Percentiles rank a stretch among this genome's conserved stretches.
phyloP scores from a whole-genome alignment of 768 basidiomycete species.

The Jaapia argillacea region DNA sequence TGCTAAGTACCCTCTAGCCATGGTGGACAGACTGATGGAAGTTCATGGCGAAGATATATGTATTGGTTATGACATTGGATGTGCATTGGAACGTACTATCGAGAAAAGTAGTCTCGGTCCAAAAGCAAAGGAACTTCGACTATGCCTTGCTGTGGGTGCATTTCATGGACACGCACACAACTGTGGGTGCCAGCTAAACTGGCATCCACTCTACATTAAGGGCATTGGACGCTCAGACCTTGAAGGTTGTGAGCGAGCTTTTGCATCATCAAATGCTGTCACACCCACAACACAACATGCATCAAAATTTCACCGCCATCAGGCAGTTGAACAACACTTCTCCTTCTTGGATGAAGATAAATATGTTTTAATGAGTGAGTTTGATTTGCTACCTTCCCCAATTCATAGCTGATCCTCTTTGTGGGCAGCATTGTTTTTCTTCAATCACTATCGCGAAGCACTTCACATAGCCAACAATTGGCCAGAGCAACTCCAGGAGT shows the following conservation, averaged over 20 bases:
- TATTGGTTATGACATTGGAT: slow-evolving; percentile 18
- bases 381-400: too few species aligned
- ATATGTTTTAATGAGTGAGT: slow-evolving; percentile 4
- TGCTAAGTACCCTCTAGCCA: slow-evolving; percentile 13
- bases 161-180: slow-evolving; percentile 22
- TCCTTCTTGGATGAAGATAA: slow-evolving; percentile 5
- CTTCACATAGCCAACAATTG: background rate
- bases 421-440: background rate
- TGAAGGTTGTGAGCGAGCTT: slow-evolving; percentile 7
- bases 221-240: background rate
- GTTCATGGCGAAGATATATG: slow-evolving; percentile 10
- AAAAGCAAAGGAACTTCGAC: background rate
- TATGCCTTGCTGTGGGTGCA: slow-evolving; percentile 12
- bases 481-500: background rate
- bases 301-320: slow-evolving; percentile 4
- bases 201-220: background rate
- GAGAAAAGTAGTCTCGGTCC: slow-evolving; percentile 9
- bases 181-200: background rate
- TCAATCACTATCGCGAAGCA: background rate
- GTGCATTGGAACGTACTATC: slow-evolving; percentile 13
- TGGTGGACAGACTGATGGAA: slow-evolving; percentile 8
- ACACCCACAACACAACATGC: slow-evolving; percentile 3
- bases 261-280: slow-evolving; percentile 5
- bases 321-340: slow-evolving; percentile 8
- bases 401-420: too few species aligned